Base-by-base conservation (phyloP, 2,329 filamentous ascomycete species). In the Proliferodiscus dingleyae region DNA sequence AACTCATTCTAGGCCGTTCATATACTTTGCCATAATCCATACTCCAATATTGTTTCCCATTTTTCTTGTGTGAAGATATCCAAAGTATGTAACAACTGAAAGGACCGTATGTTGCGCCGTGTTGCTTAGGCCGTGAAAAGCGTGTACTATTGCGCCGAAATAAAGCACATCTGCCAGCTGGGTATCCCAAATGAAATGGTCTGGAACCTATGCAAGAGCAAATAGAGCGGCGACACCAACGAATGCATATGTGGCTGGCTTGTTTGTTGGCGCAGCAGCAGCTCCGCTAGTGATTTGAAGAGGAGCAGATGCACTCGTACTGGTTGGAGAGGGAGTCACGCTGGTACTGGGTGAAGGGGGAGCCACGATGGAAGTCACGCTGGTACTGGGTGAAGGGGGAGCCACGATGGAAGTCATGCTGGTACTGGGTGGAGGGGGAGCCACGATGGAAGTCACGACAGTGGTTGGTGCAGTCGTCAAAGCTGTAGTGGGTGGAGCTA, bases 161-260 rank as follows among this genome's bases (percentile, higher is more conserved):
- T 19, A 6, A n/a, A 11, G 10, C 6, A 37, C 11, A n/a, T 16
- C 37, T 22, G 2, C 15, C 18, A 3, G 29, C 19, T 5, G 15
- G 15, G 32, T 30, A 32, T n/a, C 8, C 7, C 7, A 32, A 32
- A 32, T 10, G 8, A n/a, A 15, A 32, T 13, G 13, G n/a, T n/a
- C 15, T 5, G 13, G n/a, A 32, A 9, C 24, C 43, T 55, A 60
- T 46, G 50, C 56, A 13, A 63, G 45, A 33, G 54, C 62, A 19
- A 63, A 37, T 23, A 63, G 23, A 33, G 52, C 61, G 47, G 63
- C 53, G 11, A 50, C 58, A 29, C 59, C 61, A 32, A 49, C 60
- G 16, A 60, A 24, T 11, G 54, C 53, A 13, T 50, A 51, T 18
- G 54, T 53, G 15, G 55, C 37, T 2, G 61, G 60, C 16, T 45